Base-by-base conservation (phyloP, 2,329 filamentous ascomycete species). In the Ceratocystis cubensis region DNA sequence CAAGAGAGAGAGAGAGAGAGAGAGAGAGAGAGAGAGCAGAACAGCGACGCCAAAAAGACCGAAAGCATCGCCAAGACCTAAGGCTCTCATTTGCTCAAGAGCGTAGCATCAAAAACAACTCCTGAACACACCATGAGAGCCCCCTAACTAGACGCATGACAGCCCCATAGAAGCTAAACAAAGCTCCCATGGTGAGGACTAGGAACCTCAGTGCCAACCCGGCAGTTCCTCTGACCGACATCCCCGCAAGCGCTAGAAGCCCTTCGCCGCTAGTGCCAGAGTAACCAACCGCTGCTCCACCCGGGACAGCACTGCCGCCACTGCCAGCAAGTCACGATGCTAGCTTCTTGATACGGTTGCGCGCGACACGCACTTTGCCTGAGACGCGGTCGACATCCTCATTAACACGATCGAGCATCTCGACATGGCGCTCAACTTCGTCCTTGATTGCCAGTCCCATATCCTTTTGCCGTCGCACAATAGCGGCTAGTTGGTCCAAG, bases 381-480 rank as follows among this genome's bases (percentile, higher is more conserved):
- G 81, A 79, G 17, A 91, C 78, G 5, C 86, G 78, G 69, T 86
- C 84, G 2, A 82, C 81, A 75, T 91, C 87, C 66, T 84, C 78
- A 69, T 87, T 85, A 69, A 91, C 73, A 70, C 84, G 75, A 13
- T 84, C 81, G 37, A 94, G 78, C 82, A 91, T 83, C 73, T 84
- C 81, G 65, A 84, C 88, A 77, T 93, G 88, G 70, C 83, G 75
- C 65, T 85, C 82, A 66, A 92, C 80, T 77, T 93, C 89, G 63
- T 86, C 82, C 69, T 89, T 82, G 72, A 94, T 92, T 66, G 85
- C 81, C 61, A 89, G 78, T 0, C 89, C 89, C 82, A 93, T 89
- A 75, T 91, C 86, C 72, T 83, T 86, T 77, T 93, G 87, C 67
- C 87, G 78, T 61, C 85, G 78, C 61, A 93, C 86, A 61, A 90